Evolutionary conservation across 257 asterid genomes (phyloP).

Genomic region (Apocynum venetum): DNA sequence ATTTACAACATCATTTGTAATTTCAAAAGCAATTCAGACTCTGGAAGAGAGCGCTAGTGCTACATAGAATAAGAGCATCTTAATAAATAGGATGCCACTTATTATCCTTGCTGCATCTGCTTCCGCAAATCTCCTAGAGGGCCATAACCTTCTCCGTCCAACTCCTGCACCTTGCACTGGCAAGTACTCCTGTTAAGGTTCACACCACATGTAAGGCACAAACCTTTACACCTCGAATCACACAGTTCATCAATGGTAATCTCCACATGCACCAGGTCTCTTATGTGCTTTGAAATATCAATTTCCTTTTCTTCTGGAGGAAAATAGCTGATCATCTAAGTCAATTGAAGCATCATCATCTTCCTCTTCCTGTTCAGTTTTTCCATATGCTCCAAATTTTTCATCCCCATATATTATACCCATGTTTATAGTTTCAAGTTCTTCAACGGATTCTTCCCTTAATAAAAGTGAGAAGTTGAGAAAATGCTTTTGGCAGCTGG

Average conservation of each 20-base stretch:
- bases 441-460: constrained; percentile 64
- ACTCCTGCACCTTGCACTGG: constrained; percentile 34
- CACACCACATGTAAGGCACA: constrained; percentile 67
- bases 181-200: constrained; percentile 62
- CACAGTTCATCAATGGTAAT: constrained; percentile 69
- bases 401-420: constrained; percentile 54
- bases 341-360: constrained; percentile 47
- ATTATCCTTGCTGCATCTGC: constrained; percentile 61
- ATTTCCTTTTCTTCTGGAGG: constrained; percentile 51
- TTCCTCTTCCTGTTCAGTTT: constrained; percentile 27
- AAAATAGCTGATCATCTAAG: constrained; percentile 67
- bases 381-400: constrained; percentile 23
- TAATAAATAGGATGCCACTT: neutral
- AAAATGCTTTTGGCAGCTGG: constrained; percentile 70
- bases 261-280: constrained; percentile 85
- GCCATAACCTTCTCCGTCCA: constrained; percentile 42
- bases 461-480: constrained; percentile 59
- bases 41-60: neutral
- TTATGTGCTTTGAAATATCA: constrained; percentile 82
- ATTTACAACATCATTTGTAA: no score
- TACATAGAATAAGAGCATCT: neutral
- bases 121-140: constrained; percentile 64
- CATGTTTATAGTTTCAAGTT: constrained; percentile 53
- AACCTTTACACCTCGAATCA: constrained; percentile 68
- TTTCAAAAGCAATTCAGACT: no score